phyloP scores from a whole-genome alignment of 2,329 filamentous ascomycete species.

The Nannizzia gypsea region DNA sequence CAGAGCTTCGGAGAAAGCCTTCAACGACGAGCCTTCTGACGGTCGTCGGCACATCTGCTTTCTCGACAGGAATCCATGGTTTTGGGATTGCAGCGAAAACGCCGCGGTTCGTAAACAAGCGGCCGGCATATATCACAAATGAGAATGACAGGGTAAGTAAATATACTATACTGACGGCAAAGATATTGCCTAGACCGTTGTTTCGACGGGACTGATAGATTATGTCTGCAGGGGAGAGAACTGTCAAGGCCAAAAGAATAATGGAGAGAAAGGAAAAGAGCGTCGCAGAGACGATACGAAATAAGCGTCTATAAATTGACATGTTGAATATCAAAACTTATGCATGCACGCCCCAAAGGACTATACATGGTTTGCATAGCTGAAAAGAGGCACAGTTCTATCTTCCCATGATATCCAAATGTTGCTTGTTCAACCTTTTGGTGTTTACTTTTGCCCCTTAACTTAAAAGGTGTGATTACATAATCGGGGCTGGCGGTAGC shows the following conservation, averaged over 20 bases:
- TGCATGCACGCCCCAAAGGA: background rate
- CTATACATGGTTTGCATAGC: background rate
- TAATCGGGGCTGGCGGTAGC: background rate
- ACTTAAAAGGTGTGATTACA: background rate
- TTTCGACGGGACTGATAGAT: constrained; percentile 64
- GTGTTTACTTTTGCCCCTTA: background rate
- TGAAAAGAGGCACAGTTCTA: background rate
- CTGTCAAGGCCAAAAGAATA: constrained; percentile 58
- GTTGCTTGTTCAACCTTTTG: background rate
- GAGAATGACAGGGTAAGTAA: constrained; percentile 61
- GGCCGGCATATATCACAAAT: constrained; percentile 64
- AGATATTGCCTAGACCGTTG: constrained; percentile 62
- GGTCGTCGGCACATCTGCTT: constrained; percentile 63
- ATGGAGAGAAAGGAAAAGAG: constrained; percentile 67
- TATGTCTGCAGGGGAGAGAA: constrained; percentile 68
- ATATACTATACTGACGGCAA: constrained; percentile 67
- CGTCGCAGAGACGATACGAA: constrained; percentile 68
- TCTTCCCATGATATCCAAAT: background rate
- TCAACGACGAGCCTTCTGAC: constrained; percentile 66
- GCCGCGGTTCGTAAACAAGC: constrained; percentile 77
- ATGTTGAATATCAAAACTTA: background rate
- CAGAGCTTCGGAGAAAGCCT: constrained; percentile 62
- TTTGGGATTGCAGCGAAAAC: constrained; percentile 76
- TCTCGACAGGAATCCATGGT: constrained; percentile 72
- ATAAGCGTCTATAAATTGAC: constrained; percentile 22